Conservation (phyloP, 148 eudicot species). For the Tetragonia tetragonoides region DNA sequence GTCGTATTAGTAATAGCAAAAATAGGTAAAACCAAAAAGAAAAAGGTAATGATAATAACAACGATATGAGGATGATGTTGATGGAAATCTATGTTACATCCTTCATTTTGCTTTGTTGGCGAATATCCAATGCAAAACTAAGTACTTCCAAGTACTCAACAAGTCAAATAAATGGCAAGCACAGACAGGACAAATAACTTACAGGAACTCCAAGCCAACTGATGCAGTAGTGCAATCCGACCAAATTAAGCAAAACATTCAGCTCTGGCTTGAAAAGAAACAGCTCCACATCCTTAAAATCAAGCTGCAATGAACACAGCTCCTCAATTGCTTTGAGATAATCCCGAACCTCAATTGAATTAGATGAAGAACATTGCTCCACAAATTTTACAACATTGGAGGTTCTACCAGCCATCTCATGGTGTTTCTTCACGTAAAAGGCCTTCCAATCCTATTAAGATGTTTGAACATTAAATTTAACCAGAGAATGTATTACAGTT, state of each 20-base stretch:
- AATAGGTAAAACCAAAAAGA: background rate
- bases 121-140: background rate
- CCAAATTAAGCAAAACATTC: constrained; percentile 60
- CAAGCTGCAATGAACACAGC: constrained; percentile 49
- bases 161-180: background rate
- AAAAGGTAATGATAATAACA: background rate
- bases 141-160: background rate
- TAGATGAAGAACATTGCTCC: constrained; percentile 44
- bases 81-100: background rate
- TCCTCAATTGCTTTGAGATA: constrained; percentile 61
- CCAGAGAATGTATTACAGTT: background rate
- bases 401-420: constrained; percentile 52
- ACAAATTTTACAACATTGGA: constrained; percentile 43
- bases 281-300: constrained; percentile 64
- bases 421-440: constrained; percentile 54
- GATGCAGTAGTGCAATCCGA: constrained; percentile 83
- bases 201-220: constrained; percentile 71
- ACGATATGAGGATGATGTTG: background rate
- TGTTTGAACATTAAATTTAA: background rate
- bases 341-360: constrained; percentile 67
- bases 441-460: constrained; percentile 55
- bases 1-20: background rate
- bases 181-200: constrained; percentile 20
- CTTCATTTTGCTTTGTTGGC: background rate
- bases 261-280: constrained; percentile 61